Conservation (phyloP, 2,329 filamentous ascomycete species). For the Penicillium sp. region DNA sequence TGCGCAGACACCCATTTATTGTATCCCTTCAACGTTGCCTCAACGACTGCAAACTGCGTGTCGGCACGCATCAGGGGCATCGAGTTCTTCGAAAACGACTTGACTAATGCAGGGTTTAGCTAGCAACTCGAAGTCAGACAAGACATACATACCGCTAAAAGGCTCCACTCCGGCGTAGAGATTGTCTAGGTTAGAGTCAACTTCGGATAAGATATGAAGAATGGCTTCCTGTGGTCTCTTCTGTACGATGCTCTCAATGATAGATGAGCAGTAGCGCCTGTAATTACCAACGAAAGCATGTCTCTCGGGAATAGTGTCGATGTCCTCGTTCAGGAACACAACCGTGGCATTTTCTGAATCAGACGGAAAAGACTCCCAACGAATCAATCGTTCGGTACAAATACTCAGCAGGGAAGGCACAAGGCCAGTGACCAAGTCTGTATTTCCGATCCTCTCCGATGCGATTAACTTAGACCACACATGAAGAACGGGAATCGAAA, state of each 20-base stretch:
- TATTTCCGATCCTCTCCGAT: too few relatives aligned
- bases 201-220: constrained; percentile 69
- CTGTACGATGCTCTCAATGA: constrained; percentile 79
- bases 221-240: constrained; percentile 76
- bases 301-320: constrained; percentile 84
- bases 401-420: too few relatives aligned
- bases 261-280: constrained; percentile 73
- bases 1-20: constrained; percentile 63
- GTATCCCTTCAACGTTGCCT: constrained; percentile 80
- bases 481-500: constrained; percentile 86
- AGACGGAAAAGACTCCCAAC: constrained; percentile 78
- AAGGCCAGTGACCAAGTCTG: too few relatives aligned
- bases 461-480: too few relatives aligned
- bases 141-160: constrained; percentile 55
- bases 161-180: constrained; percentile 63
- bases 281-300: constrained; percentile 96
- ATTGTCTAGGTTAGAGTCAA: constrained; percentile 63
- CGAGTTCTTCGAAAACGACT: too few relatives aligned
- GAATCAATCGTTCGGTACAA: constrained; percentile 72
- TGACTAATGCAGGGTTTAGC: too few relatives aligned
- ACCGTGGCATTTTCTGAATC: constrained; percentile 71
- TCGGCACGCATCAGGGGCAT: constrained; percentile 61
- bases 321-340: constrained; percentile 80
- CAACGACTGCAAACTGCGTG: constrained; percentile 79
- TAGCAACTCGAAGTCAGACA: too few relatives aligned